phyloP scores from a whole-genome alignment of 495 filamentous ascomycete genomes.

The Neurospora sp. region DNA sequence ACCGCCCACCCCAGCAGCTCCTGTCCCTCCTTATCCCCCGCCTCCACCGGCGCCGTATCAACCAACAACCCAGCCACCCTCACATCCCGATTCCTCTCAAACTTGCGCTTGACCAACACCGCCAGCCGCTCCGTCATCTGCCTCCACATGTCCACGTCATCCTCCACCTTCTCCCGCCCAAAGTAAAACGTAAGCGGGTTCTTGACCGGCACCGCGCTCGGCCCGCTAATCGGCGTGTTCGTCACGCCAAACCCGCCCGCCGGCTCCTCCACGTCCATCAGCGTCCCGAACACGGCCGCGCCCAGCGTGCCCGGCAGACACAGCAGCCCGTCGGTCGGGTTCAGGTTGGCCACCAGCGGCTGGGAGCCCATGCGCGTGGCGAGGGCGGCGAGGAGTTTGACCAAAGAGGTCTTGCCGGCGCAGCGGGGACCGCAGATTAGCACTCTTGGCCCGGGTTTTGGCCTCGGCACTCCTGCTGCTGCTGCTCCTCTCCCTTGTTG shows the following conservation, averaged over 20 bases:
- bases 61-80: constrained; percentile 71
- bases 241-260: constrained; percentile 87
- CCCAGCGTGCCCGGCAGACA: constrained; percentile 77
- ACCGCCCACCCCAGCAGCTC: constrained; percentile 75
- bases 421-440: constrained; percentile 74
- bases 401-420: constrained; percentile 76
- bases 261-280: constrained; percentile 60
- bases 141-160: constrained; percentile 62
- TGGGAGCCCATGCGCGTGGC: constrained; percentile 66
- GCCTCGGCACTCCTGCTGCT: background rate
- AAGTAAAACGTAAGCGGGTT: constrained; percentile 88
- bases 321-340: constrained; percentile 78
- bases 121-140: constrained; percentile 68
- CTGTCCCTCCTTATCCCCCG: constrained; percentile 44
- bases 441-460: constrained; percentile 60
- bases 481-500: background rate
- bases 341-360: constrained; percentile 76
- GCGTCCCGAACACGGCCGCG: constrained; percentile 68
- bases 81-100: constrained; percentile 66
- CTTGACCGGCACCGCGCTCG: constrained; percentile 80
- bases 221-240: constrained; percentile 75
- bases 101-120: constrained; percentile 63
- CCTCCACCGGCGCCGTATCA: constrained; percentile 67
- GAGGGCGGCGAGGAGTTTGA: constrained; percentile 73
- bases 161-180: constrained; percentile 64